Percentiles rank a stretch among this genome's conserved stretches.
Evolutionary conservation across 1,139 yeast genomes (phyloP).

Genomic region (Protomyces arabidopsidicola): DNA sequence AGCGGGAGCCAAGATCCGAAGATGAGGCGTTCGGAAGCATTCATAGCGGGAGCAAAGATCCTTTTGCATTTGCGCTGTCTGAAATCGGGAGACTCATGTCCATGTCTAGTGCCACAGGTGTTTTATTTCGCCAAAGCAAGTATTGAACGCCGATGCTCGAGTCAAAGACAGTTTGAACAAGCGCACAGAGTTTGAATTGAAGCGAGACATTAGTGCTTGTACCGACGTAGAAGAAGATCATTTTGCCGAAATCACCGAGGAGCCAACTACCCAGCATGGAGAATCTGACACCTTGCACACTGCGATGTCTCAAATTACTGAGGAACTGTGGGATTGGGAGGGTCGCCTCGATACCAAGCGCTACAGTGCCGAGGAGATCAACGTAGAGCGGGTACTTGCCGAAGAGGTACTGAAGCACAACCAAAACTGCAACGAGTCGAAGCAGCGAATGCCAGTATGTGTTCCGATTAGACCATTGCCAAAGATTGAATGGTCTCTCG

Average conservation of each 20-base stretch:
- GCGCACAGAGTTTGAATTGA: slow-evolving; percentile 69
- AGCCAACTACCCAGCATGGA: slow-evolving; percentile 76
- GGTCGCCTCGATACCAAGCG: slow-evolving; percentile 70
- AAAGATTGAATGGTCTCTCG: slow-evolving; percentile 70
- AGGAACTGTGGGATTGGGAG: slow-evolving; percentile 85
- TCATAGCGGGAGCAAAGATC: not conserved
- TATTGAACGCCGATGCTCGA: slow-evolving; percentile 70
- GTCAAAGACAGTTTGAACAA: slow-evolving; percentile 75
- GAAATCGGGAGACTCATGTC: not conserved
- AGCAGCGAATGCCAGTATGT: slow-evolving; percentile 44
- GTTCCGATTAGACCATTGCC: slow-evolving; percentile 44
- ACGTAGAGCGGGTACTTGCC: slow-evolving; percentile 46
- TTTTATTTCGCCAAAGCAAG: slow-evolving; percentile 11
- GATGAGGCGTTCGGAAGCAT: not conserved
- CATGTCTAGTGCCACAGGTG: not conserved
- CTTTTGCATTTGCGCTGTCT: not conserved
- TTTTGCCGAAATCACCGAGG: slow-evolving; percentile 78
- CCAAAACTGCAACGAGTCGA: slow-evolving; percentile 46
- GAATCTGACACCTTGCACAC: slow-evolving; percentile 71
- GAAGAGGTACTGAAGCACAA: slow-evolving; percentile 48
- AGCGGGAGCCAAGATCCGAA: no score
- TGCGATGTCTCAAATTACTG: slow-evolving; percentile 58
- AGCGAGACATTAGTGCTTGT: slow-evolving; percentile 49
- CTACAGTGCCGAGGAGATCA: slow-evolving; percentile 59
- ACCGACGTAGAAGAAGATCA: slow-evolving; percentile 49